These are phyloP conservation scores for Aureobasidium sp. DNA, from an alignment of 2,329 filamentous ascomycete species.

Conservation along the genomic window DNA sequence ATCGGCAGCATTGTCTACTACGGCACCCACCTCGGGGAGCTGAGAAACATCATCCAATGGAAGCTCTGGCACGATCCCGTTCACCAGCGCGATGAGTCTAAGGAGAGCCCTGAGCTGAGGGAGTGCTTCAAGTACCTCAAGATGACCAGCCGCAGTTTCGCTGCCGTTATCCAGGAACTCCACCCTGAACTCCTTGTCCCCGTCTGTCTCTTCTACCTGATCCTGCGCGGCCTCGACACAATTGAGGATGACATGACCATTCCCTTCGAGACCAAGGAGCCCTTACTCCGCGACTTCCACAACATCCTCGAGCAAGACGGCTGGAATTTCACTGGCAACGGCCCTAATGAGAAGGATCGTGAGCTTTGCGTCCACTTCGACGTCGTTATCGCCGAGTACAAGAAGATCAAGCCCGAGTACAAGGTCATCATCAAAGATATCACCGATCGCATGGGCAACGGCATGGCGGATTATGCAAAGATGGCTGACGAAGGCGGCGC, in stretches of 20 bases:
- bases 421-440: constrained; percentile 85
- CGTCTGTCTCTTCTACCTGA: constrained; percentile 85
- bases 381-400: constrained; percentile 76
- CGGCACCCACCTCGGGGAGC: constrained; percentile 28
- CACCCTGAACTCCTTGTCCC: constrained; percentile 90
- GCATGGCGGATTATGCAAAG: constrained; percentile 92
- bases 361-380: constrained; percentile 91
- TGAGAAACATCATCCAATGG: constrained; percentile 35
- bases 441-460: constrained; percentile 89
- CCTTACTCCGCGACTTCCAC: constrained; percentile 76
- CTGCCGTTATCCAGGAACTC: constrained; percentile 88
- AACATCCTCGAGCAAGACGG: constrained; percentile 71
- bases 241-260: constrained; percentile 99
- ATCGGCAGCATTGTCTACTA: constrained; percentile 26
- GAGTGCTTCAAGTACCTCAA: constrained; percentile 83
- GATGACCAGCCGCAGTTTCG: constrained; percentile 86
- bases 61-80: constrained; percentile 96
- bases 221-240: constrained; percentile 89
- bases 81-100: constrained; percentile 68
- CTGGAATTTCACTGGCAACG: constrained; percentile 83
- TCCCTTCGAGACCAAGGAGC: constrained; percentile 71
- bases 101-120: constrained; percentile 66
- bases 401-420: constrained; percentile 79
- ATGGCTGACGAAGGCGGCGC: constrained; percentile 57
- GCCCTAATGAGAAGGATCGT: constrained; percentile 87